phyloP scores from a whole-genome alignment of 208 protist genomes.

The Angomonas ambiguus region DNA sequence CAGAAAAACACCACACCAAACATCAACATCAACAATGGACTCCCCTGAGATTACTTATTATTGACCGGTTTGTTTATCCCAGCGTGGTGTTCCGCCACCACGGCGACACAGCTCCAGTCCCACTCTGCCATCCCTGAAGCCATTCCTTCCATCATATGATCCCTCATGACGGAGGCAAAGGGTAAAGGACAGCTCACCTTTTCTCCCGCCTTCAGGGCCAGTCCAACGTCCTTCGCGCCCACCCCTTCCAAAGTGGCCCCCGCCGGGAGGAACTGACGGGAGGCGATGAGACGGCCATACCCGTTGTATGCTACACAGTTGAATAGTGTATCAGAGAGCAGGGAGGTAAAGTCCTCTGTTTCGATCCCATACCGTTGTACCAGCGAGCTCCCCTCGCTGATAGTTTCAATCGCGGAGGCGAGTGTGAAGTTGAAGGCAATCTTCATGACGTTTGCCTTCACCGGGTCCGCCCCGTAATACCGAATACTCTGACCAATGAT shows the following conservation, averaged over 20 bases:
- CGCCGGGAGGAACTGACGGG: conserved; percentile 17
- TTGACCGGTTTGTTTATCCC: conserved; percentile 23
- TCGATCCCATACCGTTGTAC: conserved; percentile 26
- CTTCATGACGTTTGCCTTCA: conserved; percentile 27
- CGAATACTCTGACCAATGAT: conserved; percentile 19
- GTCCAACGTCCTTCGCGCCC: conserved; percentile 23
- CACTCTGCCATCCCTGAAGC: conserved; percentile 31
- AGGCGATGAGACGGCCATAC: conserved; percentile 24
- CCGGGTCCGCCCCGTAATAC: conserved; percentile 20
- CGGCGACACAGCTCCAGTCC: conserved; percentile 26
- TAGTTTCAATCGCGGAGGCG: conserved; percentile 18
- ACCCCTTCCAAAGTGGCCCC: conserved; percentile 23
- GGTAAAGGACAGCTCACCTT: conserved; percentile 22
- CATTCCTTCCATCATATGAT: conserved; percentile 21
- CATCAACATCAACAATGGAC: background rate
- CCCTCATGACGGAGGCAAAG: conserved; percentile 19
- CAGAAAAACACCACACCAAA: background rate
- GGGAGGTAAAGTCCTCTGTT: conserved; percentile 16
- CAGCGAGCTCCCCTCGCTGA: conserved; percentile 21
- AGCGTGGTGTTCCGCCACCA: conserved; percentile 26
- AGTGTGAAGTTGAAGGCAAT: conserved; percentile 38
- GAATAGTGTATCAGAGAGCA: conserved; percentile 23
- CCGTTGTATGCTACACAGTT: conserved; percentile 23
- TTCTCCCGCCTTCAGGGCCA: conserved; percentile 26
- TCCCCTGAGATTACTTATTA: no score